Base-by-base conservation (phyloP, 441 rosid genomes). In the Arabidopsis hybrid region DNA sequence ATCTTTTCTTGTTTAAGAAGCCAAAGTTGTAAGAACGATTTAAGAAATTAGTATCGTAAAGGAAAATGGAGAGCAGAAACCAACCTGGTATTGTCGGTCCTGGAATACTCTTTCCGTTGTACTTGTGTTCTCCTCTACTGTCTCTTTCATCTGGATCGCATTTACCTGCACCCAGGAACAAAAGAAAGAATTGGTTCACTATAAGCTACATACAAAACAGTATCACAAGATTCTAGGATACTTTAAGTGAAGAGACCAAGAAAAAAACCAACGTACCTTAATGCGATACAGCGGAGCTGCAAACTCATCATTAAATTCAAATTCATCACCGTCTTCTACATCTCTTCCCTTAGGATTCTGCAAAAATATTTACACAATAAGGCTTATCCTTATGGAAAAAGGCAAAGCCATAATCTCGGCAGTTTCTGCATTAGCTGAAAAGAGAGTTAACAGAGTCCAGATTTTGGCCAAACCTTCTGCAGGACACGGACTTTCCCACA, bases 141-240 rank as follows among this genome's bases (percentile, higher is more conserved):
- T 96, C 85, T 96, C 99, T 86, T 93, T 96, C 99, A 93, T 89
- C 81, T 96, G 99, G 84, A 96, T 96, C 36, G 99, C 97, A 84
- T 96, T 96, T 13, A 93, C 98, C 99, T 96, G 82, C 76, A 72
- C 26, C 61, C 56, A 2, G 6, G 2, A 31, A 21, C 16, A 59
- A 2, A 36, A 8, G 40, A 16, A 42, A 62, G 4, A 62, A 12
- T 16, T 35, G 36, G 60, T 9, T 9, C 14, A 7, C 26, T 17
- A 11, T 64, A 52, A 2, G 38, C 14, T 11, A 50, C 2, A 17
- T 26, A 1, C 26, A 2, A 13, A 65, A 21, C 21, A 42, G 32
- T 39, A 32, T 40, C 9, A 52, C 55, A 6, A 50, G 67, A 74
- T 43, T 52, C 36, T 11, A 11, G n/a, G 7, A 55, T 62, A 6